phyloP scores from a whole-genome alignment of 164 flowering plant genomes.

The Amborella trichopoda region DNA sequence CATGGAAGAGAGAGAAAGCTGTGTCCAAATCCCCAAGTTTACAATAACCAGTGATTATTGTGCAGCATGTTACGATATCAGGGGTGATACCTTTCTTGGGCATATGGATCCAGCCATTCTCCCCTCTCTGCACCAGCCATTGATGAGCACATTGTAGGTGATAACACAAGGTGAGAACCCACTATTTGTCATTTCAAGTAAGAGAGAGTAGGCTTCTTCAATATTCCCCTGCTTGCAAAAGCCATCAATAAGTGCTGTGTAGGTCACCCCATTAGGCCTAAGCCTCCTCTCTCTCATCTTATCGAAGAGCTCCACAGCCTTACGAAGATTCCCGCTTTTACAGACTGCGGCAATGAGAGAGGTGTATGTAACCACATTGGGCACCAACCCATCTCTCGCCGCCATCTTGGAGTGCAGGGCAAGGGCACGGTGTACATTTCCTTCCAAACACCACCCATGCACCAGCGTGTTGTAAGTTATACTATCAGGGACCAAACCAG shows the following conservation, averaged over 20 bases:
- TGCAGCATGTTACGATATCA: conserved; percentile 66
- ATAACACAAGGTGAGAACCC: not conserved
- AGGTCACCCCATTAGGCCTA: not conserved
- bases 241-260: not conserved
- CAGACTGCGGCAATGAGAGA: not conserved
- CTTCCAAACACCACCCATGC: conserved; percentile 68
- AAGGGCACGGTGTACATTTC: conserved; percentile 69
- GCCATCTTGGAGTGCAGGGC: conserved; percentile 61
- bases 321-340: not conserved
- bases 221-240: not conserved
- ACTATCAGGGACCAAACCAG: conserved; percentile 56
- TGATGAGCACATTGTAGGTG: not conserved
- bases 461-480: conserved; percentile 79
- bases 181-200: not conserved
- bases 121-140: not conserved
- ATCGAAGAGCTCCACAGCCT: not conserved
- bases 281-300: not conserved
- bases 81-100: conserved; percentile 38
- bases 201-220: not conserved
- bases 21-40: conserved; percentile 32
- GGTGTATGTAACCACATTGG: not conserved
- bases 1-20: conserved; percentile 44
- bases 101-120: conserved; percentile 70
- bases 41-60: conserved; percentile 61
- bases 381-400: too few species aligned